Base-by-base conservation (phyloP, 1,284 basidiomycete genomes). In the Omphalotus olearius region DNA sequence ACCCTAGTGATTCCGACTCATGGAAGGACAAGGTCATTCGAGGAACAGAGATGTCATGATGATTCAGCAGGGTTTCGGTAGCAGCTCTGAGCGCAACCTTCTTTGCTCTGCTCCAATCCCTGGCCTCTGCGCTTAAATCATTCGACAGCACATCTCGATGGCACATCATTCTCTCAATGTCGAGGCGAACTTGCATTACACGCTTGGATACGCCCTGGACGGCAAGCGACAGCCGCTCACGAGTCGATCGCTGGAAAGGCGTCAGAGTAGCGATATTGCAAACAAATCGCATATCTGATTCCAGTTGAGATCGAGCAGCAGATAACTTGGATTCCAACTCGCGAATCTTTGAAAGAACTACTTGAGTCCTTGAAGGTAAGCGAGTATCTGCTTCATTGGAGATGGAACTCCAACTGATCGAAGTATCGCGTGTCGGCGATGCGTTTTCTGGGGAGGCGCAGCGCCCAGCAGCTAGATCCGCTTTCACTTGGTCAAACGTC, bases 261-360 rank as follows among this genome's bases (percentile, higher is more conserved):
- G 91, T 88, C 44, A 97, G 74, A 46, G 89, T 80, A 1, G 85
- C 85, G n/a, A 97, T 75, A 61, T 94, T 95, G 39, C 88, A 83
- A 16, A 88, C 82, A 37, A 88, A 69, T 23, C 88, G 82, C 62
- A 94, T 70, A 58, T 88, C 80, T 11, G 78, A 69, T 44, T 88
- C 80, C n/a, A 97, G 79, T 53, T 82, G 78, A 0, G 73, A 64
- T 59, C 85, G 82, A n/a, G 77, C 71, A 1, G 74, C 64, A 13
- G 71, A 65, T 46, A 92, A 80, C 53, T 74, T 76, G 11, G 69
- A 64, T 43, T 91, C 82, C 47, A 94, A 68, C 40, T 85, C 79
- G 37, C 69, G 66, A 30, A 95, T 75, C 61, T 86, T 87, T 20
- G 74, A 67, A 62, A 79, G 75, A 30, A 87, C 75, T 56, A 83